Evolutionary conservation across 1,284 basidiomycete species (phyloP), one percentile per base, ranked within the genome.

Genomic region (Leccinum cinnamomeum): DNA sequence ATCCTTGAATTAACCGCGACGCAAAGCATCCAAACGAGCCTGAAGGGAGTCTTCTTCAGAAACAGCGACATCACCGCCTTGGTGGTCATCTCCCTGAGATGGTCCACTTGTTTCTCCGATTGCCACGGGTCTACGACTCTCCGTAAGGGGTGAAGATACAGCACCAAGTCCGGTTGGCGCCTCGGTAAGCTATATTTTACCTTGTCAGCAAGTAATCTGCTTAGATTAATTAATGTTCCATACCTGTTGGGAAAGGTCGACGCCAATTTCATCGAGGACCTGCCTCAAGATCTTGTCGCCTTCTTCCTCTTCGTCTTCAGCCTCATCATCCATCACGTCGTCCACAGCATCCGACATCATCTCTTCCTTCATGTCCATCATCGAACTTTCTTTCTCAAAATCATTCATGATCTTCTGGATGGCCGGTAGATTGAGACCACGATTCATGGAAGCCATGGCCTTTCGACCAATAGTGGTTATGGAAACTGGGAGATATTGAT

Each of bases 321-420:
- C 81, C 23, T 95, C 94, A 57, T 94, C 92, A 71, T 97, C 95
- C 95, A 99, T 98, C 44, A 95, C 96, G 72, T 98, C 97, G 78
- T 99, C 97, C 8, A 99, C 92, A 1, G 96, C 92, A 65, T 99
- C 97, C 44, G 91, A 94, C 97, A 99, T 99, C 92, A 99, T 97
- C 76, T 98, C 97, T 78, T 98, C 97, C 79, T 98, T 99, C 97
- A 99, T 99, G 77, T 99, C 97, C 97, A 99, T 99, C 75, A 91
- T 93, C 10, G 92, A 89, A 66, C 91, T 97, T 79, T 99, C 97
- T 71, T 90, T 91, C 80, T 99, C 97, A 69, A 99, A 99, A 56
- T 99, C 97, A 69, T 90, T 92, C 91, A 99, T 95, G 74, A 99
- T 98, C 59, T 88, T 87, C 75, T 96, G 94, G 65, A 99, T 98